These are phyloP conservation scores for Coniochaeta sp. DNA, from an alignment of 2,329 filamentous ascomycete genomes.

Conservation along the genomic window DNA sequence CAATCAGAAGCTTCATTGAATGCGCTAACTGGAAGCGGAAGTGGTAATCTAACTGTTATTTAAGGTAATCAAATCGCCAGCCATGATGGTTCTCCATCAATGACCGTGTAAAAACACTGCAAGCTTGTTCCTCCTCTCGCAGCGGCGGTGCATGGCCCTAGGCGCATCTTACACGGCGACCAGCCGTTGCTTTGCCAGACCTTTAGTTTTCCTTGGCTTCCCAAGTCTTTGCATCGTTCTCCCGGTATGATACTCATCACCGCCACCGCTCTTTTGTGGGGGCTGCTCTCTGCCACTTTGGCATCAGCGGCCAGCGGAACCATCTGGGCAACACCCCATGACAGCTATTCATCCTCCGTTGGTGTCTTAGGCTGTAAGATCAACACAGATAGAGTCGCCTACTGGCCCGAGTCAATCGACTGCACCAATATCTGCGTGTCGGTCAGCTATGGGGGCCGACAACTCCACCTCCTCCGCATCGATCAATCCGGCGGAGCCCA, in stretches of 20 bases:
- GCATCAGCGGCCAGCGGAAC: neutral
- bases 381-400: constrained; percentile 1
- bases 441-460: constrained; percentile 13
- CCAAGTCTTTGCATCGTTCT: neutral
- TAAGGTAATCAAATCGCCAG: no score
- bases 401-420: constrained; percentile 1
- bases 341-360: constrained; percentile 2
- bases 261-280: neutral
- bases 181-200: neutral
- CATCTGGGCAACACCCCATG: constrained; percentile 1
- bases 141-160: neutral
- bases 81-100: no score
- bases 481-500: constrained; percentile 17
- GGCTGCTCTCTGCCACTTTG: neutral
- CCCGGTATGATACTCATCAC: neutral
- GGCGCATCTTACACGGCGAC: neutral
- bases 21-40: neutral
- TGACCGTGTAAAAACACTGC: neutral
- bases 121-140: neutral
- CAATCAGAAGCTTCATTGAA: neutral
- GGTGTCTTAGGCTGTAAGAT: constrained; percentile 2
- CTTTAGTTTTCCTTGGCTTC: neutral
- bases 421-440: constrained; percentile 10
- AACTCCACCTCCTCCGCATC: constrained; percentile 16
- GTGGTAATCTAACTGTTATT: neutral